These are phyloP conservation scores for Syzygium aromaticum DNA, from an alignment of 345 rosid species.

Conservation along the genomic window DNA sequence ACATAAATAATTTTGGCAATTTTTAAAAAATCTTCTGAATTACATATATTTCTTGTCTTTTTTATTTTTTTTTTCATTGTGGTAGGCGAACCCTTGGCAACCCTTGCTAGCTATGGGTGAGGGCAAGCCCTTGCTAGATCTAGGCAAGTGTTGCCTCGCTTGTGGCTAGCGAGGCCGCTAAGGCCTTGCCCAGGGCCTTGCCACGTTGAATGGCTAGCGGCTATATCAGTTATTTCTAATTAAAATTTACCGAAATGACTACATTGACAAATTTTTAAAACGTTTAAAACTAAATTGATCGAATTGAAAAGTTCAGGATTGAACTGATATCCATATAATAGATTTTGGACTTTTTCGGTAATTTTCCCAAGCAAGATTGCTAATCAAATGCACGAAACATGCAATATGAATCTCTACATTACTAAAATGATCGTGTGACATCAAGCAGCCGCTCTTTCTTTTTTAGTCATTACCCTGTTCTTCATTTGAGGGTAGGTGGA, in stretches of 20 bases:
- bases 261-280: background rate
- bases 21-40: too few relatives aligned
- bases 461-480: background rate
- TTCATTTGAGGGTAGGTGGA: background rate
- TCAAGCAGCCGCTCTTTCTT: background rate
- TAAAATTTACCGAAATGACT: background rate
- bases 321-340: rapidly evolving
- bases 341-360: background rate
- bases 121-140: background rate
- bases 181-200: background rate
- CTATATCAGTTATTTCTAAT: rapidly evolving
- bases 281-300: rapidly evolving
- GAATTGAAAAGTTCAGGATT: rapidly evolving
- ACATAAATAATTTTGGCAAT: background rate
- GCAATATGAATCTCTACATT: background rate
- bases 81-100: background rate
- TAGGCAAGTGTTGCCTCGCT: background rate
- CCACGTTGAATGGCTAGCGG: background rate
- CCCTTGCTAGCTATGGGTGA: background rate
- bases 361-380: background rate
- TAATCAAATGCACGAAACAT: background rate
- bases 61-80: background rate
- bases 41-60: background rate
- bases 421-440: background rate
- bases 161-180: background rate